Evolutionary conservation across 129 eudicot species (phyloP).

Genomic region (Chrysanthemum lavandulifolium): DNA sequence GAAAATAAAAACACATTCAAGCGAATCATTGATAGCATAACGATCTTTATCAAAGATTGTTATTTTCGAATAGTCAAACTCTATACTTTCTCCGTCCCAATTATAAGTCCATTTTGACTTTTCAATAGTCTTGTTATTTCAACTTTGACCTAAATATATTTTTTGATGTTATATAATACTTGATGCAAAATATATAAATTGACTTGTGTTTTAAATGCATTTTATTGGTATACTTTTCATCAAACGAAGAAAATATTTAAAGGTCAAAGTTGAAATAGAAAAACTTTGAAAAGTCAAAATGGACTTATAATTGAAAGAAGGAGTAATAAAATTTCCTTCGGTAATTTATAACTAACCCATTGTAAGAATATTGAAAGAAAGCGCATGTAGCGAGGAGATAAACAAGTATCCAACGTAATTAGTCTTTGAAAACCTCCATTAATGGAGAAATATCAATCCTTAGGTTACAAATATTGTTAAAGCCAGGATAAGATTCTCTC

Average conservation of each 20-base stretch:
- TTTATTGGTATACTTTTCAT: no score
- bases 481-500: slow-evolving; percentile 51
- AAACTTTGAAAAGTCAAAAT: no score
- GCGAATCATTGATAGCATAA: slow-evolving; percentile 13
- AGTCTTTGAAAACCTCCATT: slow-evolving; percentile 34
- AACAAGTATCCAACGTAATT: slow-evolving; percentile 9
- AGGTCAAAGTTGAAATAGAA: no score
- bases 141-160: no score
- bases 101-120: no score
- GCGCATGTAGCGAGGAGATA: slow-evolving; percentile 22
- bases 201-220: no score
- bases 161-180: no score
- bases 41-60: slow-evolving; percentile 23
- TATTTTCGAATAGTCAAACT: slow-evolving; percentile 28
- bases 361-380: slow-evolving; percentile 37
- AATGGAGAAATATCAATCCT: slow-evolving; percentile 72
- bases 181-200: no score
- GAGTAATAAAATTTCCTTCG: slow-evolving; percentile 32
- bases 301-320: no score
- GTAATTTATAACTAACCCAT: slow-evolving; percentile 43
- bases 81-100: no score
- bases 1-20: slow-evolving; percentile 15
- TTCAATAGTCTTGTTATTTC: no score
- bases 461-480: slow-evolving; percentile 48
- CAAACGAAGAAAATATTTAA: no score